Percentiles rank a stretch among this genome's conserved stretches.
Evolutionary conservation across 1,139 yeast species (phyloP).

Genomic region (Geotrichum candidum): DNA sequence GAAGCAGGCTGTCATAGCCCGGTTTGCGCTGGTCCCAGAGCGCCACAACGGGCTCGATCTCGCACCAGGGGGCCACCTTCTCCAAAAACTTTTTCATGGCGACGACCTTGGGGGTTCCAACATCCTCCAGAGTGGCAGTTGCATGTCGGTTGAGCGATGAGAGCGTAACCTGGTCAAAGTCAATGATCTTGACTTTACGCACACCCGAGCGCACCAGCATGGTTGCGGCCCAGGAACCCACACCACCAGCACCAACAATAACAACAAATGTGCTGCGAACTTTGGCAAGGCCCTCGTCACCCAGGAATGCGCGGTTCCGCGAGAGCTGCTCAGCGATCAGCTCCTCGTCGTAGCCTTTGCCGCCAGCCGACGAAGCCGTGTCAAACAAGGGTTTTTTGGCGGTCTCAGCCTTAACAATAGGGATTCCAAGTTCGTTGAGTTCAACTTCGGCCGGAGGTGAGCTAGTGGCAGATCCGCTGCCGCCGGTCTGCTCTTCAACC

Average conservation of each 20-base stretch:
- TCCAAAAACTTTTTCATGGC: slow-evolving; percentile 60
- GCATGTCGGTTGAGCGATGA: slow-evolving; percentile 92
- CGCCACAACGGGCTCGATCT: slow-evolving; percentile 68
- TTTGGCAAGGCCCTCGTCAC: slow-evolving; percentile 74
- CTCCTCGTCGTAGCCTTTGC: slow-evolving; percentile 51
- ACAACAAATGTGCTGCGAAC: slow-evolving; percentile 70
- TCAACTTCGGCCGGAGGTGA: slow-evolving; percentile 8
- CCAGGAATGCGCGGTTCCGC: slow-evolving; percentile 84
- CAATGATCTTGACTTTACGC: slow-evolving; percentile 68
- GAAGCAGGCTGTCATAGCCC: slow-evolving; percentile 30
- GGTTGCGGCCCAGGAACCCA: slow-evolving; percentile 93
- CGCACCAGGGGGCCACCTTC: slow-evolving; percentile 85
- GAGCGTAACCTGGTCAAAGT: slow-evolving; percentile 91
- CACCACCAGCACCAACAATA: slow-evolving; percentile 98
- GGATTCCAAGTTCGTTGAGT: slow-evolving; percentile 18
- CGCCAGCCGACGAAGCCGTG: not conserved
- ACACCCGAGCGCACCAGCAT: slow-evolving; percentile 91
- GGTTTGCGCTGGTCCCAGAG: slow-evolving; percentile 64
- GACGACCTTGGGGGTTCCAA: slow-evolving; percentile 82
- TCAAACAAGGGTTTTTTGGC: slow-evolving; percentile 15
- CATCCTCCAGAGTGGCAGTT: slow-evolving; percentile 81
- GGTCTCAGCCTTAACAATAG: not conserved
- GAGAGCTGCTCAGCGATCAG: slow-evolving; percentile 87
- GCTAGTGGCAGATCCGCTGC: not conserved
- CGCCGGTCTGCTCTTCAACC: slow-evolving; percentile 10